phyloP scores from a whole-genome alignment of 1,284 basidiomycete species.

The Ceratorhiza oryzae-sativae region DNA sequence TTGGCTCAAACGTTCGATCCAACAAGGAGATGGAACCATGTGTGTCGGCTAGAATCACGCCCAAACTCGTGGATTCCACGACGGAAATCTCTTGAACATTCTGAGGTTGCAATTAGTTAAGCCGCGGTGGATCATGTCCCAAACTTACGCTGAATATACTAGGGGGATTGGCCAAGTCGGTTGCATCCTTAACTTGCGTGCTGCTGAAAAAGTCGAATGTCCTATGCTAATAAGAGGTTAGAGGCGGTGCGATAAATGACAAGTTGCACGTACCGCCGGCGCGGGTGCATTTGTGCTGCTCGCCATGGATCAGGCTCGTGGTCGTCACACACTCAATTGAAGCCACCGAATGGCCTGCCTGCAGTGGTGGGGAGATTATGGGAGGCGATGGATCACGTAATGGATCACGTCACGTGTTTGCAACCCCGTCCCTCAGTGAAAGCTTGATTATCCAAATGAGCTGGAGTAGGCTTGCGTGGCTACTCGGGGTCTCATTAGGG shows the following conservation, averaged over 20 bases:
- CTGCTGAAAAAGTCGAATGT: constrained; percentile 86
- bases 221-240: constrained; percentile 65
- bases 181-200: constrained; percentile 76
- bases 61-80: constrained; percentile 64
- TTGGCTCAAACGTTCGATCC: constrained; percentile 74
- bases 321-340: too few relatives aligned
- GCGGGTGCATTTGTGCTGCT: constrained; percentile 38
- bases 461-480: too few relatives aligned
- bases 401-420: too few relatives aligned
- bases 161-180: constrained; percentile 77
- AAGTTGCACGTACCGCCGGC: constrained; percentile 39
- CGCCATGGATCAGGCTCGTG: constrained; percentile 26
- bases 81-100: constrained; percentile 75
- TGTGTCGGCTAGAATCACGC: constrained; percentile 79
- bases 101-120: constrained; percentile 50
- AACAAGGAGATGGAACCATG: constrained; percentile 81
- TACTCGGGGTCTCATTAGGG: too few relatives aligned
- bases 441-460: too few relatives aligned
- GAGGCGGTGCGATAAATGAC: not conserved
- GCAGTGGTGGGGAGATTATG: too few relatives aligned
- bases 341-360: too few relatives aligned
- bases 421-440: too few relatives aligned
- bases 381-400: too few relatives aligned
- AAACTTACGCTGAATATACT: constrained; percentile 73
- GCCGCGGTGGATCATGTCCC: not conserved